Percentiles rank a stretch among this genome's conserved stretches.
Evolutionary conservation across 305 asterid species (phyloP).

Genomic region (Solanum hybrid): DNA sequence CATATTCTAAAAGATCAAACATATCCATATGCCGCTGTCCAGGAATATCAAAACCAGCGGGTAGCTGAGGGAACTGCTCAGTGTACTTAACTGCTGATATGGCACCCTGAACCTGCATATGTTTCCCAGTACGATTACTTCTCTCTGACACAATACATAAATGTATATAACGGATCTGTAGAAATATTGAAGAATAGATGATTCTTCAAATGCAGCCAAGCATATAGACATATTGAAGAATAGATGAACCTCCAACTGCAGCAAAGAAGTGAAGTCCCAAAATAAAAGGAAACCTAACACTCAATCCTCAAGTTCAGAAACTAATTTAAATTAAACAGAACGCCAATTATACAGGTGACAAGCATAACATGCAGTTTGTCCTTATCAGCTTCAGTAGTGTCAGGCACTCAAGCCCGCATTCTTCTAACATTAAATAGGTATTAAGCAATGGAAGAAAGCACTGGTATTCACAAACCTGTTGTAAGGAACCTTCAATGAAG

Average conservation of each 20-base stretch:
- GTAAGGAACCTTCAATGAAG: not conserved
- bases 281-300: not conserved
- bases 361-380: not conserved
- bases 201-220: not conserved
- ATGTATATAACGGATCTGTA: not conserved
- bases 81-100: constrained; percentile 64
- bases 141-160: not conserved
- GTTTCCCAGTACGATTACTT: not conserved
- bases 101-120: constrained; percentile 73
- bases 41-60: constrained; percentile 52
- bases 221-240: not conserved
- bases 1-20: constrained; percentile 91
- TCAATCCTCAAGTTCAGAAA: not conserved
- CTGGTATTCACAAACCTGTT: not conserved
- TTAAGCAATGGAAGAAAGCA: not conserved
- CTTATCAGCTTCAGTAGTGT: not conserved
- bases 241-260: not conserved
- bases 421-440: not conserved
- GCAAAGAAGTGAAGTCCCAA: not conserved
- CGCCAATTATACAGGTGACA: not conserved
- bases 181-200: not conserved
- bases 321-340: not conserved
- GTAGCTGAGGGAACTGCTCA: constrained; percentile 81
- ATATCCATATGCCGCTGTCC: constrained; percentile 72
- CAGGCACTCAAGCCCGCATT: not conserved